A percentile compares a stretch with the other conserved stretches of the same genome.
These are phyloP conservation scores for Melastoma candidum DNA, from an alignment of 441 rosid species.

Conservation along the genomic window DNA sequence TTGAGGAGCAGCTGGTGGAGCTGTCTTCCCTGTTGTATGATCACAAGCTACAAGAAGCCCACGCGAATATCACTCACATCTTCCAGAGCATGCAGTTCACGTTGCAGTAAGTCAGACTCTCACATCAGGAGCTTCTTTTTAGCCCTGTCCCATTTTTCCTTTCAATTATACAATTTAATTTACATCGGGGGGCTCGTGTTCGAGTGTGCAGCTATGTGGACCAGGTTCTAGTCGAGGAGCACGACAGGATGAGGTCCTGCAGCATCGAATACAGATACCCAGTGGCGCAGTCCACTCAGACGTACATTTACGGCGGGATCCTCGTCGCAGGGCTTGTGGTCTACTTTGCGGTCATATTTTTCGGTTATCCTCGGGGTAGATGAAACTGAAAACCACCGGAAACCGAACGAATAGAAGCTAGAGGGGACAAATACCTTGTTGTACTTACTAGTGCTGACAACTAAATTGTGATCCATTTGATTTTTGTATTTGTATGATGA, in stretches of 20 bases:
- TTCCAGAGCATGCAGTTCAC: constrained; percentile 82
- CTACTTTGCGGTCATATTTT: constrained; percentile 78
- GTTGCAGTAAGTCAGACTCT: constrained; percentile 53
- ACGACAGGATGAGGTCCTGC: constrained; percentile 84
- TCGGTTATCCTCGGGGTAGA: constrained; percentile 11
- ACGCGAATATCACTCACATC: constrained; percentile 84
- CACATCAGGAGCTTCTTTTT: too few relatives aligned
- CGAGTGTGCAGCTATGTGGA: constrained; percentile 64
- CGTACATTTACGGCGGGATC: constrained; percentile 78
- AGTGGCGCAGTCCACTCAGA: constrained; percentile 58
- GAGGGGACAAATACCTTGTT: too few relatives aligned
- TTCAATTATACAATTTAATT: not conserved
- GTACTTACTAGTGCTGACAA: too few relatives aligned
- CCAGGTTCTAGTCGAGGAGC: constrained; percentile 59
- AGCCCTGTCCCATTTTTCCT: not conserved
- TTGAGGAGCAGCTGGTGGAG: constrained; percentile 92
- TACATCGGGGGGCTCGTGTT: too few relatives aligned
- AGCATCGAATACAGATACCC: constrained; percentile 69
- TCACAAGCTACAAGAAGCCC: constrained; percentile 78
- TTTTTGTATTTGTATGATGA: too few relatives aligned
- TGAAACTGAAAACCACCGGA: too few relatives aligned
- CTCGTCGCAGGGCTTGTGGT: constrained; percentile 82
- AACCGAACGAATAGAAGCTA: too few relatives aligned
- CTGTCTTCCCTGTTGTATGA: constrained; percentile 83
- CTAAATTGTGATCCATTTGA: too few relatives aligned